These are phyloP conservation scores for Pogostemon cablin DNA, from an alignment of 257 asterid genomes.

Conservation along the genomic window DNA sequence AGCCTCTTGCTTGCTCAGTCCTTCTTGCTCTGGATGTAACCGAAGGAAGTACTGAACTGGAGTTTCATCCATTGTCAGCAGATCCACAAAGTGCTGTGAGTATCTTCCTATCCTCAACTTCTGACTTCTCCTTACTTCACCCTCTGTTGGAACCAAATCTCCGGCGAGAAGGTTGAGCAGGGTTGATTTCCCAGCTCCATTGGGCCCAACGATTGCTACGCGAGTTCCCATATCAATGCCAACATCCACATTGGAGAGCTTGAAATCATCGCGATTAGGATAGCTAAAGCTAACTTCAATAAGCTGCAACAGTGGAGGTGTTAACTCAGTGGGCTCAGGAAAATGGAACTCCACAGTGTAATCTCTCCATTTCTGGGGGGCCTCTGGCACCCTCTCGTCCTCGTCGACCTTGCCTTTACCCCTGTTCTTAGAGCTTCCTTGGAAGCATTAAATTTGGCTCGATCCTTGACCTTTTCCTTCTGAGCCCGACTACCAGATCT, in stretches of 20 bases:
- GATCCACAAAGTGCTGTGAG: conserved; percentile 77
- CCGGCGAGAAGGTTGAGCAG: conserved; percentile 75
- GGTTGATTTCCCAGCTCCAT: conserved; percentile 80
- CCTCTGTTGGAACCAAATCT: conserved; percentile 57
- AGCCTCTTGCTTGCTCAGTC: conserved; percentile 69
- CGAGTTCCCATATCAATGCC: conserved; percentile 86
- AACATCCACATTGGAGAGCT: conserved; percentile 62
- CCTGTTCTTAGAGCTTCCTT: conserved; percentile 62
- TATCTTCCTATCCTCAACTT: conserved; percentile 71
- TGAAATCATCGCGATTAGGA: conserved; percentile 62
- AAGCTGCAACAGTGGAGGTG: conserved; percentile 69
- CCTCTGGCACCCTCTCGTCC: conserved; percentile 56
- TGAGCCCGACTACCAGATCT: conserved; percentile 61
- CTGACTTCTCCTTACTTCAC: conserved; percentile 70
- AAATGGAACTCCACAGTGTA: conserved; percentile 74
- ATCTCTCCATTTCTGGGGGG: conserved; percentile 70
- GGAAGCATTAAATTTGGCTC: conserved; percentile 59
- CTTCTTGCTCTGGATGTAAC: conserved; percentile 75
- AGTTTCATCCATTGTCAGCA: conserved; percentile 64
- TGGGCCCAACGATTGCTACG: conserved; percentile 75
- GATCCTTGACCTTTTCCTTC: conserved; percentile 68
- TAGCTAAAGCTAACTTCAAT: conserved; percentile 69
- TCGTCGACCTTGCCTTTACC: conserved; percentile 58
- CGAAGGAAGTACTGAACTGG: conserved; percentile 74
- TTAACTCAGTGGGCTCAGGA: conserved; percentile 73